phyloP scores from a whole-genome alignment of 1,284 basidiomycete genomes.

The Apiotrichum siamense region DNA sequence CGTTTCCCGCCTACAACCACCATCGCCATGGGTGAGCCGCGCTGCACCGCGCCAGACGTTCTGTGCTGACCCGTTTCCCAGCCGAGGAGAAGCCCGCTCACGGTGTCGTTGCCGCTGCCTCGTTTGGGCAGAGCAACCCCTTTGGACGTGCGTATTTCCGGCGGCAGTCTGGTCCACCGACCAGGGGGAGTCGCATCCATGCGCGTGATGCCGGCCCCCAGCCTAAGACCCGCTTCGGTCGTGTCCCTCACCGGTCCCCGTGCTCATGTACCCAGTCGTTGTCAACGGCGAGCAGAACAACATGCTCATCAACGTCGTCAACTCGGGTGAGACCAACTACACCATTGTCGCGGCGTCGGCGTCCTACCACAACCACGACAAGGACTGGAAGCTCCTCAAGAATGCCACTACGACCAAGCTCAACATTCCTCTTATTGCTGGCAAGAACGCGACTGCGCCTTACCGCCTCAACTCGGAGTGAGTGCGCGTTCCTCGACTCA shows the following conservation, averaged over 20 bases:
- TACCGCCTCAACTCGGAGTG: conserved; percentile 79
- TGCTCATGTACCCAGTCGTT: conserved; percentile 54
- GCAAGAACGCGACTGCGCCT: conserved; percentile 63
- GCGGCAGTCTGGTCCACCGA: no score
- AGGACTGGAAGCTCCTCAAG: conserved; percentile 57
- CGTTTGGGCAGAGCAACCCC: conserved; percentile 68
- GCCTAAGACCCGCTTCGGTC: no score
- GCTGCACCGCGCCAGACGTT: no score
- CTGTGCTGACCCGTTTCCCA: no score
- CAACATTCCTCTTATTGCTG: conserved; percentile 57
- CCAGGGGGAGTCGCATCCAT: no score
- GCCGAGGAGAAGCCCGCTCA: conserved; percentile 8
- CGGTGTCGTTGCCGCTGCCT: conserved; percentile 58
- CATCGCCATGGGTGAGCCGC: conserved; percentile 21
- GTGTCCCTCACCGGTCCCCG: no score
- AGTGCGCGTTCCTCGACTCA: conserved; percentile 39
- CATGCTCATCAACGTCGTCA: conserved; percentile 46
- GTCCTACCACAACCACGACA: conserved; percentile 64
- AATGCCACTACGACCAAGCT: conserved; percentile 61
- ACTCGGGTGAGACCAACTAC: conserved; percentile 65
- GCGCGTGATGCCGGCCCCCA: no score
- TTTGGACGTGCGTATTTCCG: conserved; percentile 65
- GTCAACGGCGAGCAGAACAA: conserved; percentile 79
- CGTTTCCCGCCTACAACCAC: neutral
- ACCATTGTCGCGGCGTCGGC: conserved; percentile 66